These are phyloP conservation scores for Tilletiaria anomala DNA, from an alignment of 1,284 basidiomycete genomes.

Conservation along the genomic window DNA sequence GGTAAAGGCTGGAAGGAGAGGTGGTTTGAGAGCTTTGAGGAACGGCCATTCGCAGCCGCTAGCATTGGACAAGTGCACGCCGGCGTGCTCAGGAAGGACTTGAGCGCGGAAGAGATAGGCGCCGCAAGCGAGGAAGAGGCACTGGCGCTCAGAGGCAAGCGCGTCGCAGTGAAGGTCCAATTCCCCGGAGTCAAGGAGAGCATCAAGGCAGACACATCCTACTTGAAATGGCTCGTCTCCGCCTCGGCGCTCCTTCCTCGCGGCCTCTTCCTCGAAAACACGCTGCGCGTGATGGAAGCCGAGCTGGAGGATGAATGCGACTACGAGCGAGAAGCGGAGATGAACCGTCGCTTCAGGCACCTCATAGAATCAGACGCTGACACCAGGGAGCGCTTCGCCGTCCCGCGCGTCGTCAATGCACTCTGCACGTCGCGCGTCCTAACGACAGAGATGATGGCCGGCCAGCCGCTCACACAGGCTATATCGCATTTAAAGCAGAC, in stretches of 20 bases:
- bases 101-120: slow-evolving; percentile 10
- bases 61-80: slow-evolving; percentile 93
- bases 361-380: slow-evolving; percentile 33
- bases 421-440: slow-evolving; percentile 67
- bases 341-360: slow-evolving; percentile 51
- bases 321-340: slow-evolving; percentile 72
- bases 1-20: slow-evolving; percentile 54
- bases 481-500: slow-evolving; percentile 34
- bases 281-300: slow-evolving; percentile 70
- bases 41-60: slow-evolving; percentile 82
- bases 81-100: slow-evolving; percentile 48
- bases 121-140: slow-evolving; percentile 9
- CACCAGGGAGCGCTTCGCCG: slow-evolving; percentile 54
- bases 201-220: slow-evolving; percentile 73
- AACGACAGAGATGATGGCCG: slow-evolving; percentile 75
- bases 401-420: slow-evolving; percentile 65
- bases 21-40: slow-evolving; percentile 65
- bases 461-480: slow-evolving; percentile 59
- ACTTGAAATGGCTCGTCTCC: slow-evolving; percentile 67
- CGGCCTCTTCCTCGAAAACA: slow-evolving; percentile 62
- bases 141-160: slow-evolving; percentile 16
- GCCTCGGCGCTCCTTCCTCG: slow-evolving; percentile 67
- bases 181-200: slow-evolving; percentile 81
- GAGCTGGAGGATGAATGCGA: slow-evolving; percentile 93
- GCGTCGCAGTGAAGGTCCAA: slow-evolving; percentile 81